Evolutionary conservation across 305 asterid species (phyloP), one percentile per base, ranked within the genome.

Genomic region (Lippia alba): DNA sequence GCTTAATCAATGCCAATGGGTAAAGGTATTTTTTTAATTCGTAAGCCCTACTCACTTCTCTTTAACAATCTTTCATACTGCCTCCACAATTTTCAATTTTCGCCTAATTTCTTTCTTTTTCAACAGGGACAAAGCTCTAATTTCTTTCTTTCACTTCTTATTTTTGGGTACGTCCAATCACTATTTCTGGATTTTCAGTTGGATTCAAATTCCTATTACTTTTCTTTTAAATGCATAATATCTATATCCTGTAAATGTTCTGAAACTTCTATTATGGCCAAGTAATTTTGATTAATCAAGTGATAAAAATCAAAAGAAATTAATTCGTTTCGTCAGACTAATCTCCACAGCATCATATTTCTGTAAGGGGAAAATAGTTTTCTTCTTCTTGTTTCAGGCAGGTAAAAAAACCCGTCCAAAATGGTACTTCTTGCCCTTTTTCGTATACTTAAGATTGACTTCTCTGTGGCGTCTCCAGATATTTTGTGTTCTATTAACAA

Each of bases 401-500:
- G n/a, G n/a, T n/a, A n/a, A n/a, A n/a, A n/a, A n/a, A n/a, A n/a
- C n/a, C n/a, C n/a, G n/a, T n/a, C n/a, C 10, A 18, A 54, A 41
- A 34, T 57, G 63, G 15, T 73, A 19, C 19, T 49, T 64, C 17
- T 62, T 12, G 3, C 16, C 51, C 44, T 56, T 49, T 57, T 15
- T 19, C 15, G 62, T 76, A 54, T 51, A 58, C 61, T 55, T 44
- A 41, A 32, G 61, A 46, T 75, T 70, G 69, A 71, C 75, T 61
- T 49, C 32, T 49, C 14, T 46, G 67, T 64, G 59, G 58, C 10
- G 69, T 67, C 36, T 70, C 53, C 74, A 77, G 82, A 70, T 48
- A 64, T 30, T 49, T 45, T 66, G 69, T 61, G 30, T 61, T 63
- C 19, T 72, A 67, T 65, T 62, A 60, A 67, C 20, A 66, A 34